Base-by-base conservation (phyloP, 768 basidiomycete genomes). In the Lactarius evosmus region DNA sequence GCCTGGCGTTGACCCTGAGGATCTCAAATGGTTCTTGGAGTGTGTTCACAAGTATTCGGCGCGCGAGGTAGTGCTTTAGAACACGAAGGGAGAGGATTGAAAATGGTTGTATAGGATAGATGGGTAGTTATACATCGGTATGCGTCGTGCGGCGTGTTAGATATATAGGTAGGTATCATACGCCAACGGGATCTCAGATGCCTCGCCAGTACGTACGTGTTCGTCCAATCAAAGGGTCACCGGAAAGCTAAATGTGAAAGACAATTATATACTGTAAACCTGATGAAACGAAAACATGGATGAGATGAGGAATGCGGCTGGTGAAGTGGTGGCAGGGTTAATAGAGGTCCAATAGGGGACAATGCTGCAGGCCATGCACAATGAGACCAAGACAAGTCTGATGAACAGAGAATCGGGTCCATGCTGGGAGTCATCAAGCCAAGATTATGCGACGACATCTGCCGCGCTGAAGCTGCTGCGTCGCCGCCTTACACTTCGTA, bases 1-100 rank as follows among this genome's bases (percentile, higher is more conserved):
- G 4, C 97, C 97, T 12, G 90, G 86, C 29, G 95, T 98, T 16
- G 86, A 97, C 73, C 94, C 96, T 25, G 95, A 98, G 60, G 93
- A 97, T 74, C 78, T 97, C 74, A 79, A 81, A 61, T 96, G 87
- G 85, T 97, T 96, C 80, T 84, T 96, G 66, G 83, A 96, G 74
- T 95, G 93, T 71, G 82, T 94, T 54, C 91, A 89, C 71, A 92
- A 87, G 71, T 91, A 93, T 72, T 93, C 92, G 2, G 72, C 76
- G 51, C 57, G 54, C 30, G 57, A 19, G n/a, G 30, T 53, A 7
- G 49, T 33, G 36, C 58, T 46, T 4, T 65, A 60, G 52, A 60
- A 46, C 33, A 50, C 4, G 6, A 67, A 33, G 9, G 29, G 40
- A 44, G 11, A 33, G 52, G 55, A 66, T 49, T 63, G 66, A 44